These are phyloP conservation scores for Monilinia fructigena DNA, from an alignment of 2,329 filamentous ascomycete species.

Conservation along the genomic window DNA sequence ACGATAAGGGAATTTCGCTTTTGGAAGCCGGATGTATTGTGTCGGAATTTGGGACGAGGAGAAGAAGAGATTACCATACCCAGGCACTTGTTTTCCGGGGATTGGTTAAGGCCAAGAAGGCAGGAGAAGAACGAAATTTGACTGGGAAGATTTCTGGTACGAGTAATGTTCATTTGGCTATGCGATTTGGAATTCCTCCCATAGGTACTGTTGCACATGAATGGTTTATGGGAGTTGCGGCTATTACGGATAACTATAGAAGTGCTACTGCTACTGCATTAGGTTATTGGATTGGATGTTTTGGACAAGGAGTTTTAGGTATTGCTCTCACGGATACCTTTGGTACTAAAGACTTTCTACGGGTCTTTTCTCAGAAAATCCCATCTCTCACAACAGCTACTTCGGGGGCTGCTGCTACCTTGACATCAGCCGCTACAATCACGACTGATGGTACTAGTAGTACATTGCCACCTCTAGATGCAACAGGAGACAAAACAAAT, in stretches of 20 bases:
- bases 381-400: slow-evolving; percentile 43
- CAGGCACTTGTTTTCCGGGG: slow-evolving; percentile 90
- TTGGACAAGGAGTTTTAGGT: slow-evolving; percentile 77
- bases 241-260: slow-evolving; percentile 82
- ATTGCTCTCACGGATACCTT: slow-evolving; percentile 97
- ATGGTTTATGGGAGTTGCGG: slow-evolving; percentile 99
- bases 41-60: slow-evolving; percentile 89
- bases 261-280: slow-evolving; percentile 81
- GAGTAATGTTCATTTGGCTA: slow-evolving; percentile 95
- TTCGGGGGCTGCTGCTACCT: slow-evolving; percentile 29
- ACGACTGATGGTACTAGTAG: slow-evolving; percentile 4
- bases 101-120: slow-evolving; percentile 73
- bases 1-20: slow-evolving; percentile 73
- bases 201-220: slow-evolving; percentile 93
- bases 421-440: slow-evolving; percentile 30
- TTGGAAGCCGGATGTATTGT: slow-evolving; percentile 82
- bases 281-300: slow-evolving; percentile 86
- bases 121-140: slow-evolving; percentile 62
- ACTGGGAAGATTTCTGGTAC: slow-evolving; percentile 79
- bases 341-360: slow-evolving; percentile 84
- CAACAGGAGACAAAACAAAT: slow-evolving; percentile 44
- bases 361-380: slow-evolving; percentile 72
- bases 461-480: slow-evolving; percentile 40
- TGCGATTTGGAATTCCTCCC: slow-evolving; percentile 81
- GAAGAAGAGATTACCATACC: slow-evolving; percentile 89